Conservation (phyloP, 345 rosid species). For the Mercurialis annua region DNA sequence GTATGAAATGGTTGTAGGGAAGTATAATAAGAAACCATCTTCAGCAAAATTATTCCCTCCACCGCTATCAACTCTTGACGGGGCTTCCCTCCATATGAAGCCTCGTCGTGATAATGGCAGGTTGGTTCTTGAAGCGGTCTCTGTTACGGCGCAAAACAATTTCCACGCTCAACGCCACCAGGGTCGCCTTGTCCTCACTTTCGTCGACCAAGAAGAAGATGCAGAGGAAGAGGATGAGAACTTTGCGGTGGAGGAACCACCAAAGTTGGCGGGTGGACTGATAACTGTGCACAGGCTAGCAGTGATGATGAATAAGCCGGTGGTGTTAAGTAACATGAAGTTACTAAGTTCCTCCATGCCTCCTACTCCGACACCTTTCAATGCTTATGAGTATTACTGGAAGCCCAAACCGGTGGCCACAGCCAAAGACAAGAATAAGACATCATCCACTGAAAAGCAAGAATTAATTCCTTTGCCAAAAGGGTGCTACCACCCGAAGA, state of each 20-base stretch:
- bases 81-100: slow-evolving; percentile 57
- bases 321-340: slow-evolving; percentile 39
- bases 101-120: slow-evolving; percentile 80
- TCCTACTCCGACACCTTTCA: slow-evolving; percentile 32
- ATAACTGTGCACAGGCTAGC: slow-evolving; percentile 56
- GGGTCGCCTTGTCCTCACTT: slow-evolving; percentile 90
- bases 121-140: slow-evolving; percentile 84
- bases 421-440: slow-evolving; percentile 14
- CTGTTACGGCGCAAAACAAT: slow-evolving; percentile 60
- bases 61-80: slow-evolving; percentile 49
- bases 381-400: slow-evolving; percentile 72
- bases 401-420: slow-evolving; percentile 38
- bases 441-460: slow-evolving; percentile 22
- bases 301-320: slow-evolving; percentile 44
- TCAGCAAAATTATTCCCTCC: slow-evolving; percentile 67
- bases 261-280: slow-evolving; percentile 39
- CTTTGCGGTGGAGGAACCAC: slow-evolving; percentile 26
- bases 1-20: slow-evolving; percentile 22
- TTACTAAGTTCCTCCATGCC: no score
- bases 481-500: slow-evolving; percentile 70
- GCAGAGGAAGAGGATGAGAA: slow-evolving; percentile 17
- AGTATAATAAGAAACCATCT: slow-evolving; percentile 28
- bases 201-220: slow-evolving; percentile 29
- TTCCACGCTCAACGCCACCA: slow-evolving; percentile 73
- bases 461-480: slow-evolving; percentile 36